A percentile compares a stretch with the other conserved stretches of the same genome.
Evolutionary conservation across 2,329 filamentous ascomycete genomes (phyloP).

Genomic region (Colletotrichum spinosum): DNA sequence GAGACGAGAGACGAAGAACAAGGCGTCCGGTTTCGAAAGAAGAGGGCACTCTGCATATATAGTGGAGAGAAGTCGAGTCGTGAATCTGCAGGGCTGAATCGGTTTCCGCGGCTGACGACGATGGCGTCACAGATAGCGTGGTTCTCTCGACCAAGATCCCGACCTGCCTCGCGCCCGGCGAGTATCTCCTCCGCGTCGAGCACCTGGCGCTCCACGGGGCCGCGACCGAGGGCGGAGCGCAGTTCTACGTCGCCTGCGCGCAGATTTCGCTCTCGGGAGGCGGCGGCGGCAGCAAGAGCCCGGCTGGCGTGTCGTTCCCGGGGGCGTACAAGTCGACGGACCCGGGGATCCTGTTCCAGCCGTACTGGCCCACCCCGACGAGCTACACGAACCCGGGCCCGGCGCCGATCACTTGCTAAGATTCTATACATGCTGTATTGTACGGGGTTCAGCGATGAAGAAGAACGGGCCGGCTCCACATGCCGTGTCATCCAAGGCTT

Average conservation of each 20-base stretch:
- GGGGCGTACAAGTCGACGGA: conserved; percentile 54
- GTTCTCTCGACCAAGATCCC: conserved; percentile 27
- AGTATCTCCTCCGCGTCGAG: conserved; percentile 62
- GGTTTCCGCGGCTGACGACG: conserved; percentile 8
- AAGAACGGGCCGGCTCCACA: neutral
- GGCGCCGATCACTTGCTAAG: conserved; percentile 36
- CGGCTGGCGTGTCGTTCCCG: conserved; percentile 52
- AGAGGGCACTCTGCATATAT: neutral
- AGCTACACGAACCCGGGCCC: conserved; percentile 47
- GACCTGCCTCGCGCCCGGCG: conserved; percentile 44
- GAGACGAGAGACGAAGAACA: neutral
- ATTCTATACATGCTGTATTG: too few relatives aligned
- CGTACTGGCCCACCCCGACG: conserved; percentile 55
- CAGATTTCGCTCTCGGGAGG: conserved; percentile 55
- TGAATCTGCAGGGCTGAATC: conserved; percentile 27
- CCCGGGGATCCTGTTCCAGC: conserved; percentile 56
- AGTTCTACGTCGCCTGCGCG: conserved; percentile 58
- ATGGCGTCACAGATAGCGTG: conserved; percentile 7
- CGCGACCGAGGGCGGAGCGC: conserved; percentile 53
- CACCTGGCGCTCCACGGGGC: conserved; percentile 61
- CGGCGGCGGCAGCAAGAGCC: conserved; percentile 50
- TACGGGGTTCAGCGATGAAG: neutral
- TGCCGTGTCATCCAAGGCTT: neutral
- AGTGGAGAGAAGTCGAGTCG: conserved; percentile 17
- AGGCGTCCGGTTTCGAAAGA: conserved; percentile 15